phyloP scores from a whole-genome alignment of 1,139 yeast genomes.

The Debaryomyces nepalensis region DNA sequence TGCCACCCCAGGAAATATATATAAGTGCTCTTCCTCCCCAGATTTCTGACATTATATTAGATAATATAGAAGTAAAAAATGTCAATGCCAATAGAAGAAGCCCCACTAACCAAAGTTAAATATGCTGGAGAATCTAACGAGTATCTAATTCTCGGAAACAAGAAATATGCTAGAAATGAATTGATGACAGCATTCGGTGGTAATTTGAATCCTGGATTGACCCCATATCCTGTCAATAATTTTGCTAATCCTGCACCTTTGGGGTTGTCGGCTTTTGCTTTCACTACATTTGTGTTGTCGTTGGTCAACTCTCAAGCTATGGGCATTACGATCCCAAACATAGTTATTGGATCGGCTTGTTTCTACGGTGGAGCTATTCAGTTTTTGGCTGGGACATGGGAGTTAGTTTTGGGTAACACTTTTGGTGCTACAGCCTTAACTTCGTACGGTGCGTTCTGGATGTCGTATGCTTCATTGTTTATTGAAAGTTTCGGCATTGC shows the following conservation, averaged over 20 bases:
- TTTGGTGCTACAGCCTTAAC: conserved; percentile 68
- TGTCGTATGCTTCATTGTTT: conserved; percentile 63
- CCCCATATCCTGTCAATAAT: conserved; percentile 34
- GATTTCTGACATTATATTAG: background rate
- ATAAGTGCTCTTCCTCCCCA: background rate
- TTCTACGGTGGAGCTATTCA: conserved; percentile 68
- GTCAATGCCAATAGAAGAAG: conserved; percentile 4
- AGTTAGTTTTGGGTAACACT: conserved; percentile 65
- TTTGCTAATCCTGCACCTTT: conserved; percentile 65
- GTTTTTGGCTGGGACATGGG: conserved; percentile 68
- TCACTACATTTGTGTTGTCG: conserved; percentile 53
- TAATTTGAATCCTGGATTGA: conserved; percentile 39
- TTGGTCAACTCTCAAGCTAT: conserved; percentile 46
- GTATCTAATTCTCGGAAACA: conserved; percentile 34
- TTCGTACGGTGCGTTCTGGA: conserved; percentile 80
- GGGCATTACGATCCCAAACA: conserved; percentile 41
- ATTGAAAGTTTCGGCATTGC: conserved; percentile 59
- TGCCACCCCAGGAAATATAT: background rate
- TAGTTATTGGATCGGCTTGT: conserved; percentile 46
- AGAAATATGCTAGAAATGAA: conserved; percentile 36
- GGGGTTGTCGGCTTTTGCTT: conserved; percentile 58
- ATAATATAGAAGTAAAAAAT: background rate
- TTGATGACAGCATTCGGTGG: conserved; percentile 47
- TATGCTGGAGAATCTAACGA: conserved; percentile 29
- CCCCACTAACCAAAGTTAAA: conserved; percentile 25